These are phyloP conservation scores for Heritiera littoralis DNA, from an alignment of 345 rosid genomes.

Conservation along the genomic window DNA sequence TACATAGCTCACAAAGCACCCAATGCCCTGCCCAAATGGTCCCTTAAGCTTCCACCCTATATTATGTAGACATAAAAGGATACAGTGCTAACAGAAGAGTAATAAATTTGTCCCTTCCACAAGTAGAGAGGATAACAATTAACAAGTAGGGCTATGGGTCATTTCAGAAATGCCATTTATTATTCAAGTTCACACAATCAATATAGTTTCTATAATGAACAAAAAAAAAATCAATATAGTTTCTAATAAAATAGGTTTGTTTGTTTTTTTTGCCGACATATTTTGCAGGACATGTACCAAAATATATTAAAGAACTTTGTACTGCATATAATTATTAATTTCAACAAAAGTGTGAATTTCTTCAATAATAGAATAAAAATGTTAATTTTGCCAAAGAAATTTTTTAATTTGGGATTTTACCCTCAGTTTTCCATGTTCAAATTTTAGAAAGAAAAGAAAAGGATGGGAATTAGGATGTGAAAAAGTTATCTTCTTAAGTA, in stretches of 20 bases:
- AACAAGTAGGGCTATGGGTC: constrained; percentile 4
- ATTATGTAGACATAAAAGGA: not conserved
- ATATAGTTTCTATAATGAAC: too few species aligned
- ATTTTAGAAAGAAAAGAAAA: too few species aligned
- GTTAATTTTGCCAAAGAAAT: too few species aligned
- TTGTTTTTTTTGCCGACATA: not conserved
- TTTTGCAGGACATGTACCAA: not conserved
- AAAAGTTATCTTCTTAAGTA: too few species aligned
- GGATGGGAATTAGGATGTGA: too few species aligned
- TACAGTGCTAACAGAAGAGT: not conserved
- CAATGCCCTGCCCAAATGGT: not conserved
- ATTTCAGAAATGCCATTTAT: not conserved
- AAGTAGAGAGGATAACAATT: constrained; percentile 6
- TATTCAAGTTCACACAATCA: not conserved
- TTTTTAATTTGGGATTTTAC: too few species aligned
- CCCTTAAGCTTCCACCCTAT: not conserved
- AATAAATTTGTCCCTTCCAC: constrained; percentile 27
- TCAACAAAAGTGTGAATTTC: not conserved
- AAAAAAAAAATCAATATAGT: not conserved
- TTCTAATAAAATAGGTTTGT: not conserved
- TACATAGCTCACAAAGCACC: not conserved
- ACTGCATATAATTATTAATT: too few species aligned
- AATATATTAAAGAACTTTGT: too few species aligned
- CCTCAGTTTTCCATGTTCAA: too few species aligned
- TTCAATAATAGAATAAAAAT: not conserved